Conservation (phyloP, 2,329 filamentous ascomycete species). For the Arthrinium phaeospermum region DNA sequence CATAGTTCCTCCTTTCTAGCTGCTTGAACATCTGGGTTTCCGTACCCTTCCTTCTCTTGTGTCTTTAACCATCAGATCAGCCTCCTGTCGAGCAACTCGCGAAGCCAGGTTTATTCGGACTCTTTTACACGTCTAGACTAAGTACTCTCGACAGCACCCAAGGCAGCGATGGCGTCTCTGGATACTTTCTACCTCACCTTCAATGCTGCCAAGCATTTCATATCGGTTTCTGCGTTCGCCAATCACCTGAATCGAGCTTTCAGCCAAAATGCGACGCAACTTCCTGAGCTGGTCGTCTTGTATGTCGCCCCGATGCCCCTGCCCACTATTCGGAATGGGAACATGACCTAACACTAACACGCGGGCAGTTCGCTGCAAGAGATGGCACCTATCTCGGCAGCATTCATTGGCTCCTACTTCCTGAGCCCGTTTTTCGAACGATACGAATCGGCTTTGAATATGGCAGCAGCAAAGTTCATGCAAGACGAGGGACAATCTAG, state of each 20-base stretch:
- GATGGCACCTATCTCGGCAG: conserved; percentile 80
- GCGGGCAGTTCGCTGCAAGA: conserved; percentile 79
- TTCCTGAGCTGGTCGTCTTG: conserved; percentile 64
- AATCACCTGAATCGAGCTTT: conserved; percentile 70
- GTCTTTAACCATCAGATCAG: not conserved
- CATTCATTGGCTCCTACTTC: conserved; percentile 85
- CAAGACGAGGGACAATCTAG: conserved; percentile 29
- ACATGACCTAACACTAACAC: conserved; percentile 24
- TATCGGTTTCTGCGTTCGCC: conserved; percentile 74
- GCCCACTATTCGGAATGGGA: conserved; percentile 6
- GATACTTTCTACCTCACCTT: conserved; percentile 84
- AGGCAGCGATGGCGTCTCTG: conserved; percentile 54
- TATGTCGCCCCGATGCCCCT: conserved; percentile 43
- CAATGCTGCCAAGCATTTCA: conserved; percentile 79
- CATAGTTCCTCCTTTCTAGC: not conserved
- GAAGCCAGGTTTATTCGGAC: not conserved
- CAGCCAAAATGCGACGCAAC: conserved; percentile 48
- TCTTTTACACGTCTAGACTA: not conserved
- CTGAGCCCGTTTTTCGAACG: conserved; percentile 76
- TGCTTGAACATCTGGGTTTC: not conserved
- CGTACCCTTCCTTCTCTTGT: not conserved
- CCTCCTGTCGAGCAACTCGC: not conserved
- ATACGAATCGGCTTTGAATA: conserved; percentile 73
- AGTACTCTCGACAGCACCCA: not conserved
- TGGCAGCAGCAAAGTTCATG: conserved; percentile 60